Evolutionary conservation across 2,329 filamentous ascomycete species (phyloP), one percentile per base, ranked within the genome.

Genomic region (Hortaea sp.): DNA sequence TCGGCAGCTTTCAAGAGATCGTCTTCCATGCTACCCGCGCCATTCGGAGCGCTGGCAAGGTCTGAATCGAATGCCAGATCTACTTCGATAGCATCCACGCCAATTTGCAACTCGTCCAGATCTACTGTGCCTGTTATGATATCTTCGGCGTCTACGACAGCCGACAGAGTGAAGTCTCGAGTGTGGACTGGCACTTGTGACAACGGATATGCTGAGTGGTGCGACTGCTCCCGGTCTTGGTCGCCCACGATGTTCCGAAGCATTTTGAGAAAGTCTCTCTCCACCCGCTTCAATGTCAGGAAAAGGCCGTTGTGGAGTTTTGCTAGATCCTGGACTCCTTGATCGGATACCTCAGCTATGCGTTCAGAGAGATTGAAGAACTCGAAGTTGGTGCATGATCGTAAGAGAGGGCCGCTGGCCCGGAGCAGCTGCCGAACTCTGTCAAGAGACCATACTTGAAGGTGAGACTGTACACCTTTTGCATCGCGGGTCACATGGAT

Each of bases 291-390:
- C 5, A 86, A 64, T 0, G 81, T 81, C 11, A 86, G 64, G 52
- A 83, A 84, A 0, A 79, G 78, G 2, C 78, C 75, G 42, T 39
- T 52, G n/a, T 44, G 42, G 6, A 49, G 42, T 28, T 49, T 59
- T 42, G 40, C 46, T 43, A 54, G 40, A 60, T 55, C 43, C 53
- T 46, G 46, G 29, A 57, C 39, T 66, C 69, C 57, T 29, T 43
- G 45, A n/a, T 53, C 50, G 7, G 48, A 42, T 5, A 12, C 20
- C 34, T 48, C 39, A 6, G 44, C 39, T 11, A 47, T 9, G 6
- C 42, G 51, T 43, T 86, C 82, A 1, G 81, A 81, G 11, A 85
- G 69, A 54, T 88, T 88, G 68, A 81, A 87, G 61, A 87, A 89
- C 58, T 88, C 84, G 51, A 84, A 76, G 54, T 85, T 88, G 7